Evolutionary conservation across 106 monocot genomes (phyloP).

Genomic region (Phalaenopsis aphrodite): DNA sequence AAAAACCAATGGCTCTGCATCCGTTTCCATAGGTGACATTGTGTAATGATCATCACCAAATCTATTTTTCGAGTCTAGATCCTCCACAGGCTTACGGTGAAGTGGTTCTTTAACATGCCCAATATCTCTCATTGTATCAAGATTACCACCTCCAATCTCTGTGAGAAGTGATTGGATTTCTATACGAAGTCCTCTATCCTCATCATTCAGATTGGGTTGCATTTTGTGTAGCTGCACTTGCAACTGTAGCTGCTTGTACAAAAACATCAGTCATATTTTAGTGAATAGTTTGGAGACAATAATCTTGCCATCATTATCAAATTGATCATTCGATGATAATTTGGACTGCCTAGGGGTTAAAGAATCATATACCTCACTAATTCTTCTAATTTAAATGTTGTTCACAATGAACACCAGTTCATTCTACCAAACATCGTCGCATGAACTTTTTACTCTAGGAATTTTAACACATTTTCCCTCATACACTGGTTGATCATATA

Average conservation of each 20-base stretch:
- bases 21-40: not conserved
- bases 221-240: slow-evolving; percentile 23
- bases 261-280: slow-evolving; percentile 30
- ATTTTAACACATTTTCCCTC: no score
- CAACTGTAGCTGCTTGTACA: slow-evolving; percentile 44
- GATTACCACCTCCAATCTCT: slow-evolving; percentile 48
- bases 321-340: no score
- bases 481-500: no score
- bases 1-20: not conserved
- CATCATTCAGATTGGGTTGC: slow-evolving; percentile 41
- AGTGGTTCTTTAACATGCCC: not conserved
- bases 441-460: no score
- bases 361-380: no score
- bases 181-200: slow-evolving; percentile 45
- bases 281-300: slow-evolving; percentile 47
- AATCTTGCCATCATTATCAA: no score
- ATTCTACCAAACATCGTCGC: no score
- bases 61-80: not conserved
- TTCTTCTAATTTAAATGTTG: no score
- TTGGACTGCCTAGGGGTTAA: no score
- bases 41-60: not conserved
- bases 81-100: not conserved
- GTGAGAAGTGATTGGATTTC: slow-evolving; percentile 60
- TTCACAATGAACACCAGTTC: no score
- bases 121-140: not conserved